Evolutionary conservation across 73 alveolate species (phyloP).

Genomic region (Loxodes magnus): DNA sequence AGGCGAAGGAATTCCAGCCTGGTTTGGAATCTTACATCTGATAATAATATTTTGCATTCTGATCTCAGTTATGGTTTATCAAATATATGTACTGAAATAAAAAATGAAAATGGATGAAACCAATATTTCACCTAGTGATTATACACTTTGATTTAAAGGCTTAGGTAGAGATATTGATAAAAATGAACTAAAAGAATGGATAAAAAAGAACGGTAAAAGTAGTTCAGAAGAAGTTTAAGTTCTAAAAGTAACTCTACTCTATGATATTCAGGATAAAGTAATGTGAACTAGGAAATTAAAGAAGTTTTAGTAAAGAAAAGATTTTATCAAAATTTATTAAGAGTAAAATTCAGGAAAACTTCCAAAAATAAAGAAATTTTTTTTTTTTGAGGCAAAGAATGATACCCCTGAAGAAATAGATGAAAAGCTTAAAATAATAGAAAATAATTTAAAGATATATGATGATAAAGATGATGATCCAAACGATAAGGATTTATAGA

Average conservation of each 20-base stretch:
- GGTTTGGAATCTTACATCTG: neutral
- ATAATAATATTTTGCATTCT: neutral
- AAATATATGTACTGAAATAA: neutral
- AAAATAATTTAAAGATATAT: neutral
- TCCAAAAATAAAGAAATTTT: neutral
- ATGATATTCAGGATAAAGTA: no score
- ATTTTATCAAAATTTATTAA: neutral
- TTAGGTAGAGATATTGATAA: neutral
- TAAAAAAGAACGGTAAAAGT: constrained; percentile 18
- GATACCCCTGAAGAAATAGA: neutral
- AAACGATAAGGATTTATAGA: neutral
- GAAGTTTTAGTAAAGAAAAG: no score
- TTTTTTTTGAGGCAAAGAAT: neutral
- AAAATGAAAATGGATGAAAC: constrained; percentile 10
- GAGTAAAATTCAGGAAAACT: neutral
- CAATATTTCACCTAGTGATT: constrained; percentile 36
- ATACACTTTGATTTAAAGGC: constrained; percentile 25
- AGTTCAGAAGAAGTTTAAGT: no score
- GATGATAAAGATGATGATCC: neutral
- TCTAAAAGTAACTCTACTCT: no score
- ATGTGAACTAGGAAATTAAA: no score
- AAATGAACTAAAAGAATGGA: constrained; percentile 15
- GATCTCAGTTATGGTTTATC: no score
- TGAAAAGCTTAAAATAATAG: neutral
- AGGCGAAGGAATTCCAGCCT: neutral